Evolutionary conservation across 2,329 filamentous ascomycete genomes (phyloP), one percentile per base, ranked within the genome.

Genomic region (Eurotiales sp.): DNA sequence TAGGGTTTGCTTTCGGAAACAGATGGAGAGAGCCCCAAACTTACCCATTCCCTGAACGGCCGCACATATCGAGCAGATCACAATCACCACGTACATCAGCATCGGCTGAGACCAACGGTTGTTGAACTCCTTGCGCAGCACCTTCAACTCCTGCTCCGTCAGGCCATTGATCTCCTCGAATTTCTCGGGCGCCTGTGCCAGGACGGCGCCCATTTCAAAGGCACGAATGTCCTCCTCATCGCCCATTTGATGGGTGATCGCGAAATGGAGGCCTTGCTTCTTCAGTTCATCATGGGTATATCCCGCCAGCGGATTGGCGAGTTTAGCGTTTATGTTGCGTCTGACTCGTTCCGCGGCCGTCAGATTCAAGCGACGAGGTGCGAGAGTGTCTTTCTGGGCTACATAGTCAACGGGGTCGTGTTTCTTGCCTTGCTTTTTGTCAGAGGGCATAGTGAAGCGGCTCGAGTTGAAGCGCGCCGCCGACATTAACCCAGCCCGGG

Each of bases 81-180:
- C 62, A 56, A 89, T 82, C 7, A 88, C 77, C 46, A 83, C 74
- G 64, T 87, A 87, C 44, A 88, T 75, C 64, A 80, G 78, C 56
- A 65, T 72, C 0, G 86, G 85, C 59, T 90, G 86, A 5, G 77
- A 79, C 86, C 86, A 90, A 55, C 82, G 83, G 61, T 87, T 77
- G 1, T 77, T 79, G 36, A 79, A 76, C 62, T 90, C 86, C 15
- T 77, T 74, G 10, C 77, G 72, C 34, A 90, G 68, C 4, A 80
- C 72, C 2, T 74, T 68, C 36, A 74, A 75, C 62, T 90, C 86
- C 10, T 79, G 74, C 1, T 76, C 72, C 0, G 76, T 83, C 44
- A 88, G 70, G 6, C 77, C 79, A 11, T 75, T 65, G 39, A 83
- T 64, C 15, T 69, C 69, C 15, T 76, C 74, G 60, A 77, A 80